Base-by-base conservation (phyloP, 1,284 basidiomycete species). In the Puccinia hordei region DNA sequence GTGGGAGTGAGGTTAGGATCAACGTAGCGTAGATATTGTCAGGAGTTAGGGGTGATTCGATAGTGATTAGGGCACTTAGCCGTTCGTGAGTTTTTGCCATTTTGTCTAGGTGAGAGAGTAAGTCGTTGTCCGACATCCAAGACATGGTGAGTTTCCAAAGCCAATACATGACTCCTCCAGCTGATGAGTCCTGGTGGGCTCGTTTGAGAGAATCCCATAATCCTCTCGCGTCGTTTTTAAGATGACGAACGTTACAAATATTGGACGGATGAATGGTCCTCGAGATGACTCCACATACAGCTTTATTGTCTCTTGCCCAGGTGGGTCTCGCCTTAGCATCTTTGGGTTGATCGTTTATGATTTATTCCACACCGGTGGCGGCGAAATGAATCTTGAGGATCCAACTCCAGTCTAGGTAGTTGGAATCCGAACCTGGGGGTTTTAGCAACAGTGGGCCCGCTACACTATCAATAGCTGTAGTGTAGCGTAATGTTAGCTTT, bases 371-470 rank as follows among this genome's bases (percentile, higher is more conserved):
- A n/a, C 27, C 46, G 10, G 51, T 61, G 13, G 53, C 9, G 15
- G 17, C 17, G 22, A 73, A 24, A 24, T 73, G 22, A 71, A 49
- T 30, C 15, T 19, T 35, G 6, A 63, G 9, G 33, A 49, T 5
- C 66, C 66, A 49, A 4, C 12, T 15, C 72, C 72, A 74, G 30
- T 74, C 72, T 0, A 61, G 35, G 13, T 61, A 74, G 30, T 74
- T 74, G 27, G 72, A 74, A 6, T 74, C 55, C 3, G 55, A 13
- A 5, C 55, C 55, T 2, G 55, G 55, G 13, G 55, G 3, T 57
- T 27, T n/a, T n/a, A n/a, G n/a, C n/a, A n/a, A n/a, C n/a, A n/a
- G n/a, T n/a, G n/a, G n/a, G n/a, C n/a, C n/a, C n/a, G n/a, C n/a
- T n/a, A n/a, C n/a, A n/a, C n/a, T n/a, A n/a, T n/a, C n/a, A n/a